Evolutionary conservation across 345 rosid species (phyloP).

Genomic region (Bruguiera parviflora): DNA sequence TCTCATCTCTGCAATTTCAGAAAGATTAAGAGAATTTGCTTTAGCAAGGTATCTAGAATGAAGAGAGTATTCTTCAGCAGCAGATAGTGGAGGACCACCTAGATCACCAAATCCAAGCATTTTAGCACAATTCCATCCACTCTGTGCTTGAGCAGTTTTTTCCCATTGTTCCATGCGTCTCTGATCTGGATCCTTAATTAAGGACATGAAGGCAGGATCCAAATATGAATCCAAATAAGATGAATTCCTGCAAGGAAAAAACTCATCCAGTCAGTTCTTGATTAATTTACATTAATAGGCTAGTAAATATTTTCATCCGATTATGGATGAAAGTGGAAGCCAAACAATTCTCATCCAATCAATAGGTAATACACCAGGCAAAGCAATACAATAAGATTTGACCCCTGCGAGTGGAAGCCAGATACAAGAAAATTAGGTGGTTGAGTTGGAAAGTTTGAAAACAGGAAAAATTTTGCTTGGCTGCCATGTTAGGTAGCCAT

Average conservation of each 20-base stretch:
- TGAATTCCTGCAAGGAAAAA: constrained; percentile 60
- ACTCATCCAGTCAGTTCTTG: constrained; percentile 8
- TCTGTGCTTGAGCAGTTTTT: constrained; percentile 73
- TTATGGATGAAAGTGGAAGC: too few species aligned
- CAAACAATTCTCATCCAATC: too few species aligned
- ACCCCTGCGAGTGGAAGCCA: too few species aligned
- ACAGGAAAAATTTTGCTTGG: too few species aligned
- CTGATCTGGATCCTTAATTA: constrained; percentile 94
- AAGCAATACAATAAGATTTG: too few species aligned
- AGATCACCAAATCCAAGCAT: constrained; percentile 91
- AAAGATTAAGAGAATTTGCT: constrained; percentile 88
- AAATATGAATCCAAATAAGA: constrained; percentile 72
- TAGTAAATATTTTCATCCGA: constrained; percentile 1
- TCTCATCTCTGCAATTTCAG: constrained; percentile 97
- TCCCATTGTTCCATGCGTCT: constrained; percentile 96
- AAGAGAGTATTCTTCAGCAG: constrained; percentile 91
- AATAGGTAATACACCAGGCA: not conserved
- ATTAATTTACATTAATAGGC: constrained; percentile 2
- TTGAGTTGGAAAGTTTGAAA: too few species aligned
- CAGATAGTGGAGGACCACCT: constrained; percentile 73
- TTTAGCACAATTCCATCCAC: constrained; percentile 83
- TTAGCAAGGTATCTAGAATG: constrained; percentile 95
- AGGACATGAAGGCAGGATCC: constrained; percentile 98
- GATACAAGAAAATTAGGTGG: too few species aligned
- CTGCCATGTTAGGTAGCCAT: too few species aligned